Base-by-base conservation (phyloP, 805 yeast species). In the Pichia pseudocactophila region DNA sequence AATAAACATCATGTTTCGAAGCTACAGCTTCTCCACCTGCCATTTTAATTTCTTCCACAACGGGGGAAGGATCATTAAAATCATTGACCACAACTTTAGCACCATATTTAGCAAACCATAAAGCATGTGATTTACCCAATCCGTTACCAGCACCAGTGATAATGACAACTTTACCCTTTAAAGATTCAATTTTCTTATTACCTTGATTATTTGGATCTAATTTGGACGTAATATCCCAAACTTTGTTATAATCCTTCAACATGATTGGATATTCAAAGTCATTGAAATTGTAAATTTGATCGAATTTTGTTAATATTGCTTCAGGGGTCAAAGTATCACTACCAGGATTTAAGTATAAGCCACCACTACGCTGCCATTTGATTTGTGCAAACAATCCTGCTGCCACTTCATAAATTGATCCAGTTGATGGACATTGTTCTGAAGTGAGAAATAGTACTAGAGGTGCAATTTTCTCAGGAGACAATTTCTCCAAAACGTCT, bases 141-240 rank as follows among this genome's bases (percentile, higher is more conserved):
- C 98, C 98, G 38, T 84, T 80, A 49, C 96, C 97, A 34, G 96
- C 89, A 49, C 98, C 98, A 15, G 97, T 90, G 43, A 90, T 77
- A 45, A 90, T 74, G 30, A 87, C 96, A 43, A 90, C 96, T 65
- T 84, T 85, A 52, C 71, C 88, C 58, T 77, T 78, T 59, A 90
- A 67, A 25, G 87, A 76, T 36, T 82, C 70, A 19, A 69, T 62
- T 41, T 67, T 66, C 6, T 65, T 46, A 10, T 42, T 45, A 7
- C 83, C 82, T 57, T 80, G 85, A 17, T 52, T 51, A 50, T 76
- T 75, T 55, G 75, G 76, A 12, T 82, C 75, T 47, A 81, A 64
- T 37, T 66, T 59, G 36, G 67, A 64, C 19, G 76, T 69, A 34
- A 70, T 70, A 40, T 72, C 74, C 50, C 76, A 73, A 45, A 87